Conservation (phyloP, 352 stramenopile genomes). For the Pythium monospermum region DNA sequence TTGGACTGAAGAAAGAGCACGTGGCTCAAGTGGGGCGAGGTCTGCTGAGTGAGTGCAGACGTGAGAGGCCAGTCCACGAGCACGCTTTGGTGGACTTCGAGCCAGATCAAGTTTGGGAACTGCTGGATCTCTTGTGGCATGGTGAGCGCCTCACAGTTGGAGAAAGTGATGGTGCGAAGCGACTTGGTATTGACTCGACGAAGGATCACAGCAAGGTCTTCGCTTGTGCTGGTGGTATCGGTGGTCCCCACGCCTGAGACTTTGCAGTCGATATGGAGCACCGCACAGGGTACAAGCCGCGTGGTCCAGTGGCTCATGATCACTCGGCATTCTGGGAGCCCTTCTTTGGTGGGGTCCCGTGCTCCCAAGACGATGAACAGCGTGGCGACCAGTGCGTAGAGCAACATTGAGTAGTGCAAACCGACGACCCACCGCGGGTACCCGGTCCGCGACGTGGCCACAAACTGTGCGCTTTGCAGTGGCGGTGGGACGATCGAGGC, state of each 20-base stretch:
- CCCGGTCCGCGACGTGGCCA: too few species aligned
- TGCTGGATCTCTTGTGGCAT: slow-evolving; percentile 9
- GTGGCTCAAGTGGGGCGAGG: slow-evolving; percentile 1
- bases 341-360: not conserved
- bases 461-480: too few species aligned
- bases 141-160: slow-evolving; percentile 6
- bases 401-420: not conserved
- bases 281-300: not conserved
- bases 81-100: slow-evolving; percentile 13
- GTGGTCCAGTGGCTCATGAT: not conserved
- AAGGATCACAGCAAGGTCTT: not conserved
- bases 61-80: slow-evolving; percentile 1
- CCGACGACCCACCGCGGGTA: not conserved
- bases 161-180: slow-evolving; percentile 6
- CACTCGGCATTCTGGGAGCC: not conserved
- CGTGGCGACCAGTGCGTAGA: not conserved
- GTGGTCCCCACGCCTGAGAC: not conserved
- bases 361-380: not conserved
- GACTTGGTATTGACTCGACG: not conserved
- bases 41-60: not conserved
- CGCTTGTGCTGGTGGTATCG: not conserved
- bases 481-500: not conserved
- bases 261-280: slow-evolving; percentile 4
- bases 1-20: slow-evolving; percentile 12
- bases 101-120: slow-evolving; percentile 12